phyloP scores from a whole-genome alignment of 441 rosid genomes.

The Manihot esculenta region DNA sequence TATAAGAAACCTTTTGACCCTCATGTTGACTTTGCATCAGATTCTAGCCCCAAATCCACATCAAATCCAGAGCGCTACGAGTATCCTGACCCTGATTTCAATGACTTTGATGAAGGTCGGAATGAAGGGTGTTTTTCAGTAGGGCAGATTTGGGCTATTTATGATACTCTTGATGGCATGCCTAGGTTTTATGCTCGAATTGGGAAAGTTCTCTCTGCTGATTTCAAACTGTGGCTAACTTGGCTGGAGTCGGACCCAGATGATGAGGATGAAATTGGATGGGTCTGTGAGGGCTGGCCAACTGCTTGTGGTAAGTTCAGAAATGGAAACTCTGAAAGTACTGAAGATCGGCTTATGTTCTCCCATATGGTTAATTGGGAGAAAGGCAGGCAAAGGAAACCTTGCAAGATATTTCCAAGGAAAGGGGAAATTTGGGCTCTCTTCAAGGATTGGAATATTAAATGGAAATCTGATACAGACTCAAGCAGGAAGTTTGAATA shows the following conservation, averaged over 20 bases:
- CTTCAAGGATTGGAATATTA: slow-evolving; percentile 65
- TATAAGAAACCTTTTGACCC: slow-evolving; percentile 22
- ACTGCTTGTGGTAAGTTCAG: slow-evolving; percentile 60
- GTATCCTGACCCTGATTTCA: slow-evolving; percentile 60
- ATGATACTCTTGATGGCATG: slow-evolving; percentile 57
- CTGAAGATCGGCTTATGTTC: slow-evolving; percentile 48
- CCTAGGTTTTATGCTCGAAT: slow-evolving; percentile 72
- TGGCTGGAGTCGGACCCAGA: slow-evolving; percentile 65
- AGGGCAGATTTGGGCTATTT: slow-evolving; percentile 64
- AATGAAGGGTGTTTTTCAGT: slow-evolving; percentile 38
- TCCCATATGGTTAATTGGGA: slow-evolving; percentile 53
- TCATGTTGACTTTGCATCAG: slow-evolving; percentile 28
- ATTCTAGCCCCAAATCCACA: slow-evolving; percentile 26
- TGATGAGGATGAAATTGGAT: slow-evolving; percentile 39
- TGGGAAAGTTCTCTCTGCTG: slow-evolving; percentile 38
- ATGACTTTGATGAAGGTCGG: slow-evolving; percentile 50
- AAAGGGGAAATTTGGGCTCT: slow-evolving; percentile 86
- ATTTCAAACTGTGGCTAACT: slow-evolving; percentile 47
- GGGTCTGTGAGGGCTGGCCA: slow-evolving; percentile 46
- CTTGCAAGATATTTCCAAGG: slow-evolving; percentile 55
- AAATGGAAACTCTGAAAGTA: slow-evolving; percentile 38
- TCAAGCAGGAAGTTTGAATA: slow-evolving; percentile 48
- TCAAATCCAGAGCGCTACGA: slow-evolving; percentile 34
- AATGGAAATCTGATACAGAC: slow-evolving; percentile 44
- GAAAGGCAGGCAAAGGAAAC: slow-evolving; percentile 20